Evolutionary conservation across 176 grass and related monocot genomes (phyloP), one percentile per base, ranked within the genome.

Genomic region (sorghum (Sorghum bicolor)): DNA sequence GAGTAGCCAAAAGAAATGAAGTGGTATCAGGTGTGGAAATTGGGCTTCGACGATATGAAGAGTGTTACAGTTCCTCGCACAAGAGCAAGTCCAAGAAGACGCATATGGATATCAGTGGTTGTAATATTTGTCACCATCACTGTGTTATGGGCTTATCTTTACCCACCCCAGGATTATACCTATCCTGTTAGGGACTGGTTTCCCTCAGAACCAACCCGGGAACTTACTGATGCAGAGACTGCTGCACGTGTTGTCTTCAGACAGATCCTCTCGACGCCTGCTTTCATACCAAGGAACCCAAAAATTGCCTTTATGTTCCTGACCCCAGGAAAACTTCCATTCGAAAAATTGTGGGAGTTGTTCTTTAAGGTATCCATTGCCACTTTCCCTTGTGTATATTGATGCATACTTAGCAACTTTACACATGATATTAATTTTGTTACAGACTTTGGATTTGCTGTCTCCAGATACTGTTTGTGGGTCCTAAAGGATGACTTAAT

Each of bases 301-400:
- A 97, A 97, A 74, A 92, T 97, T 26, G 94, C 94, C 19, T 97
- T 97, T 80, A 94, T 97, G 94, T 97, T 94, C 70, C 74, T 97
- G 74, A 92, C 82, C 33, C 94, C 94, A 22, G 87, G 94, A 66
- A 70, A 81, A 48, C 66, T 97, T 72, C 94, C 94, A n/a, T 97
- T 97, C 34, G 94, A 97, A 28, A 97, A 80, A 74, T 73, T 97
- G 10, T 97, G 94, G 94, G 91, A 92, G 87, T 90, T 84, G 40
- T 97, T 97, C 66, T 97, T 97, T 74, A 80, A 55, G 87, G 94
- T 97, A 84, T 14, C 41, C 36, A 36, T 30, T 63, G 31, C 4
- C 25, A 57, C 32, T 52, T 36, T 36, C 10, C 17, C 7, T 28
- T 69, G 10, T 31, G 60, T 77, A 10, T 47, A 64, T 16, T 52